These are phyloP conservation scores for Begonia fuchsioides DNA, from an alignment of 306 rosid species.

Conservation along the genomic window DNA sequence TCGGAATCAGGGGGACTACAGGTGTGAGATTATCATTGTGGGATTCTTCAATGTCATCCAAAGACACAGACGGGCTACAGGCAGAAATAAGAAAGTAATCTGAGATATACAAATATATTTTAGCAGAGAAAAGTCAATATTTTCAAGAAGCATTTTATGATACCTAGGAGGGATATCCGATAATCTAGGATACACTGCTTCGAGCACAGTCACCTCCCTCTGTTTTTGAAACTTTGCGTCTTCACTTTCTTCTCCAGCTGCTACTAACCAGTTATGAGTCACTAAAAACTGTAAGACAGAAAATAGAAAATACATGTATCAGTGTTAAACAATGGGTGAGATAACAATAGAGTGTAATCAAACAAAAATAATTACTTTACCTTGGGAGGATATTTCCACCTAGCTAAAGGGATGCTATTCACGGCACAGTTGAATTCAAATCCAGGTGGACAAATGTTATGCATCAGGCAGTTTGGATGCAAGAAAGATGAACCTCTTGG, in stretches of 20 bases:
- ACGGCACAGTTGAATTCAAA: conserved; percentile 27
- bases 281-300: conserved; percentile 26
- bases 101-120: conserved; percentile 3
- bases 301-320: background rate
- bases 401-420: conserved; percentile 16
- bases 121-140: background rate
- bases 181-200: conserved; percentile 50
- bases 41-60: conserved; percentile 22
- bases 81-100: background rate
- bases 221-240: conserved; percentile 30
- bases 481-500: conserved; percentile 20
- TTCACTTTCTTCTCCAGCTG: conserved; percentile 53
- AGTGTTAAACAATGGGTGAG: background rate
- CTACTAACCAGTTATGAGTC: conserved; percentile 35
- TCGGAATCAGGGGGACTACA: conserved; percentile 32
- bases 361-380: conserved; percentile 16
- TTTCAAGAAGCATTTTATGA: conserved; percentile 1
- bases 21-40: conserved; percentile 43
- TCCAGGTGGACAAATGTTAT: conserved; percentile 46
- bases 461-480: conserved; percentile 19
- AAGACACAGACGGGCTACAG: conserved; percentile 37
- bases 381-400: conserved; percentile 56
- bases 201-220: conserved; percentile 43
- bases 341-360: background rate
- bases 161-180: conserved; percentile 61